Conservation (phyloP, 2,329 filamentous ascomycete genomes). For the Colletotrichum graminicola region DNA sequence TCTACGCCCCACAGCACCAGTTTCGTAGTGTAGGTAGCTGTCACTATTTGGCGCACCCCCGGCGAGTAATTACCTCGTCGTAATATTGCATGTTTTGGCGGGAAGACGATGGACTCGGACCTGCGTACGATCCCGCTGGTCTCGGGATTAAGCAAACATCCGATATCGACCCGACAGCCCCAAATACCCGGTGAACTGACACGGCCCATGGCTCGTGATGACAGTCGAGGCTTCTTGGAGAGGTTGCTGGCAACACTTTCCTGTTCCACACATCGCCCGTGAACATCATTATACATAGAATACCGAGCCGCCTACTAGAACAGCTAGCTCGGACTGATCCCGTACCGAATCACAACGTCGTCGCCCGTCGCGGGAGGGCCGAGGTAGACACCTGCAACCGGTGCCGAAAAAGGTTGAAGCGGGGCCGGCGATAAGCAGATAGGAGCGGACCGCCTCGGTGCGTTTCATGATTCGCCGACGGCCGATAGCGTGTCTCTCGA, state of each 20-base stretch:
- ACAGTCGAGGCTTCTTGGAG: background rate
- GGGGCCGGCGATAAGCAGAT: constrained; percentile 38
- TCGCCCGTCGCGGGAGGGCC: constrained; percentile 4
- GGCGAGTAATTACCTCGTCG: no score
- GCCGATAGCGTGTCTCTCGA: constrained; percentile 7
- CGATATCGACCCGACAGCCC: background rate
- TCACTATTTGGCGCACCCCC: no score
- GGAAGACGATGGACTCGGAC: background rate
- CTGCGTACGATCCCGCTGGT: background rate
- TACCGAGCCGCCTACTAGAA: background rate
- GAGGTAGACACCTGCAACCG: constrained; percentile 27
- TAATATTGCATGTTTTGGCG: background rate
- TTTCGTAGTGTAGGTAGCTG: background rate
- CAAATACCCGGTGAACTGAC: background rate
- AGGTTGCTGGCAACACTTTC: background rate
- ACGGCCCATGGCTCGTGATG: constrained; percentile 10
- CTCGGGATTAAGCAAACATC: constrained; percentile 18
- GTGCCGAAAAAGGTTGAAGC: constrained; percentile 11
- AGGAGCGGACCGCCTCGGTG: constrained; percentile 17
- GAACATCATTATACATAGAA: background rate
- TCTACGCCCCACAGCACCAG: background rate
- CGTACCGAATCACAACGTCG: background rate
- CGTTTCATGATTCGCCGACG: constrained; percentile 33
- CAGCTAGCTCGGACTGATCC: background rate
- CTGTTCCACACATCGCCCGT: background rate